Evolutionary conservation across 306 rosid genomes (phyloP).

Genomic region (Vigna radiata): DNA sequence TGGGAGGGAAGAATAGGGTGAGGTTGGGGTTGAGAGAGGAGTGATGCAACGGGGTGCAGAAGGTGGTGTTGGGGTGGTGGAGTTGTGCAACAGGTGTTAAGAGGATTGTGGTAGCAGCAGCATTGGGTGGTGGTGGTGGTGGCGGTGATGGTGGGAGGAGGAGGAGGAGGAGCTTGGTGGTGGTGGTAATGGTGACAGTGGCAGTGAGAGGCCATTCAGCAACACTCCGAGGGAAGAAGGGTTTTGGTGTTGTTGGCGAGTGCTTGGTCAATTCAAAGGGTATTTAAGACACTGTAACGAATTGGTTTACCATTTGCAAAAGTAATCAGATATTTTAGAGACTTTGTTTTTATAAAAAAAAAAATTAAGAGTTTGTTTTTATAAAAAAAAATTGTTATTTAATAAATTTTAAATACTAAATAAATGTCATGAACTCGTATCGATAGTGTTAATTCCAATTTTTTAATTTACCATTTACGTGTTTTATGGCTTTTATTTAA

Average conservation of each 20-base stretch:
- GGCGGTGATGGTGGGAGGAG: no score
- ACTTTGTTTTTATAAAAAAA: no score
- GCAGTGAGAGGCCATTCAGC: constrained; percentile 32
- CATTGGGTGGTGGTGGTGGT: neutral
- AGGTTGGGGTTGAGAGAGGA: constrained; percentile 49
- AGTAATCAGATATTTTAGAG: no score
- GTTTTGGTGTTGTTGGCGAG: neutral
- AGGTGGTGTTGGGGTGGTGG: constrained; percentile 60
- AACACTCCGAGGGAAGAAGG: neutral
- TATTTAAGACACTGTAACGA: neutral
- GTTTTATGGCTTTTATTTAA: no score
- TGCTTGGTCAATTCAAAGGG: neutral
- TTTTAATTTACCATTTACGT: no score
- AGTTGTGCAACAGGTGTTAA: constrained; percentile 40
- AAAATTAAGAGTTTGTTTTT: no score
- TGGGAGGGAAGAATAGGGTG: constrained; percentile 12
- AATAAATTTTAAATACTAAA: no score
- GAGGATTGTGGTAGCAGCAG: constrained; percentile 43
- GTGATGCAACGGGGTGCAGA: constrained; percentile 61
- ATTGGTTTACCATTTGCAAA: neutral
- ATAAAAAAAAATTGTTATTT: no score
- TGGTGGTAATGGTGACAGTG: neutral
- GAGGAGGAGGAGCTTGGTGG: neutral
- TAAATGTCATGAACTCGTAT: no score
- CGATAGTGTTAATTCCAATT: no score